Base-by-base conservation (phyloP, 306 rosid species). In the Fragaria nilgerrensis region DNA sequence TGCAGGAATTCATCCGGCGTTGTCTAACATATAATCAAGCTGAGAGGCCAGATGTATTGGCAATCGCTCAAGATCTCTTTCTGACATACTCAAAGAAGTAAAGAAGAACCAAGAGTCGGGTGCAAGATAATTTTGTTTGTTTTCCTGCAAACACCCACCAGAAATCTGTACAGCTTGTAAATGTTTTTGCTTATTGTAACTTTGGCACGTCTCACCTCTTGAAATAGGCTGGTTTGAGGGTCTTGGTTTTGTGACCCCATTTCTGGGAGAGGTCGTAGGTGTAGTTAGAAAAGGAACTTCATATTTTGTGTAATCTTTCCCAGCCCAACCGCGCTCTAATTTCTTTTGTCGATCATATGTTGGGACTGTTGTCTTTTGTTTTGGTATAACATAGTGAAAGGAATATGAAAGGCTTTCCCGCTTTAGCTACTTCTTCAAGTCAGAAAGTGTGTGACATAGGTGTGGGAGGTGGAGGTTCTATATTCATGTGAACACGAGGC, bases 41-140 rank as follows among this genome's bases (percentile, higher is more conserved):
- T 3, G 99, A 96, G 67, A 91, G 99, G 79, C 97, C 99, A 15
- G 99, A 96, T 80, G 99, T 96, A 19, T 82, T 93, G 74, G 85
- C 88, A 22, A 78, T 93, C 84, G 93, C 98, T 36, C 99, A 89
- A 88, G 99, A 96, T 82, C 90, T 94, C 43, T 96, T 92, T 86
- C 98, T 93, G 80, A 82, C 87, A 5, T 93, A 88, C 84, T 70
- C 88, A 20, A 96, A 96, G 86, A 96, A 89, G 89, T 90, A 68
- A 76, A 65, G 73, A 84, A 67, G 68, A 72, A 63, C 32, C 48
- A 55, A 73, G 37, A 43, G 79, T 68, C 10, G 58, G 41, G 44
- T 23, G 59, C 77, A 74, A 66, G 81, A 73, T 41, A 79, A 43
- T 52, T 75, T 56, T 70, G 76, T 75, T 79, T 85, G 84, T 75